Conservation (phyloP, 805 yeast species). For the Barnettozyma sucrosica region DNA sequence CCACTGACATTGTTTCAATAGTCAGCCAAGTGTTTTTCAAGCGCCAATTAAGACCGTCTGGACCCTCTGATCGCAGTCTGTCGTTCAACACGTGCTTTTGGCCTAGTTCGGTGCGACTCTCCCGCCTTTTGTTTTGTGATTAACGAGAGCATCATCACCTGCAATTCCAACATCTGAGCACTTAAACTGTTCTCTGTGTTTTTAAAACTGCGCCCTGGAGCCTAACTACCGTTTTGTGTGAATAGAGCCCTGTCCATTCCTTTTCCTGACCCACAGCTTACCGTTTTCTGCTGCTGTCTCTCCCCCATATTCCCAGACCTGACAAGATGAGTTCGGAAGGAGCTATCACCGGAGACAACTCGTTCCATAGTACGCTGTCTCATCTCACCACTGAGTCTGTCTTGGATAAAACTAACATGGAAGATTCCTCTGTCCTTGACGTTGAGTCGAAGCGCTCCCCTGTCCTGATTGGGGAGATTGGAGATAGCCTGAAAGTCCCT, state of each 20-base stretch:
- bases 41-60: neutral
- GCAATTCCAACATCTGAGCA: neutral
- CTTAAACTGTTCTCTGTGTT: neutral
- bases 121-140: neutral
- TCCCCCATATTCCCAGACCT: neutral
- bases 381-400: neutral
- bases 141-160: neutral
- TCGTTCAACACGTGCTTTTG: neutral
- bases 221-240: neutral
- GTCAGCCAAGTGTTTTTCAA: neutral
- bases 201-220: neutral
- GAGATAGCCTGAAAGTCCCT: neutral
- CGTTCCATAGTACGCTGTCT: conserved; percentile 8
- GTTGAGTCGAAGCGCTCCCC: neutral
- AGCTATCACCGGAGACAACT: conserved; percentile 2
- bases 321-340: conserved; percentile 5
- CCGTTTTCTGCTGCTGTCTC: neutral
- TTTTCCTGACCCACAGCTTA: neutral
- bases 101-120: neutral
- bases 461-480: neutral
- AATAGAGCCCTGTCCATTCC: conserved; percentile 7
- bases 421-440: neutral
- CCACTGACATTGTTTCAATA: neutral
- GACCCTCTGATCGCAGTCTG: neutral
- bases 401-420: neutral